Conservation (phyloP, 192 early-diverging fungal species). For the Coemansia sp. region DNA sequence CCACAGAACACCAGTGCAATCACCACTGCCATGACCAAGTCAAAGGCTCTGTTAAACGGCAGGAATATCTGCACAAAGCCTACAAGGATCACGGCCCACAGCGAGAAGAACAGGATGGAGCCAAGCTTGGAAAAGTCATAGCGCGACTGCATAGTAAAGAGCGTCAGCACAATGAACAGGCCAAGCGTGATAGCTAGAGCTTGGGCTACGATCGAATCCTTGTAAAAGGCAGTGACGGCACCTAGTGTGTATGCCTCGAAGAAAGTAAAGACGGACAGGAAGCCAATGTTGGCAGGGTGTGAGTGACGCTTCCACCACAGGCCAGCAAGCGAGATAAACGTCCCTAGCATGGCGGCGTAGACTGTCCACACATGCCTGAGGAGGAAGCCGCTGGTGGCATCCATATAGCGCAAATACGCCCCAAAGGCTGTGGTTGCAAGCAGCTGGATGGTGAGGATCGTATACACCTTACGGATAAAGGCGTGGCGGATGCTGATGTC, state of each 20-base stretch:
- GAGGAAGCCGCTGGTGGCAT: slow-evolving; percentile 54
- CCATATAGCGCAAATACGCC: slow-evolving; percentile 59
- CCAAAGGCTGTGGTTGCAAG: slow-evolving; percentile 58
- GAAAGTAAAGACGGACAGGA: slow-evolving; percentile 65
- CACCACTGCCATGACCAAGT: slow-evolving; percentile 59
- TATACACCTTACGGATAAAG: slow-evolving; percentile 72
- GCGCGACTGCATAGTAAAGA: slow-evolving; percentile 77
- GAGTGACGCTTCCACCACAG: slow-evolving; percentile 62
- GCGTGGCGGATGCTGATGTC: slow-evolving; percentile 55
- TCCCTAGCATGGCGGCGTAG: slow-evolving; percentile 54
- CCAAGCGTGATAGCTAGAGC: slow-evolving; percentile 71
- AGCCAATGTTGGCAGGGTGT: slow-evolving; percentile 60
- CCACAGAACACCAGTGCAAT: slow-evolving; percentile 72
- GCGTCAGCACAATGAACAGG: slow-evolving; percentile 68
- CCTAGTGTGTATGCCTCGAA: slow-evolving; percentile 56
- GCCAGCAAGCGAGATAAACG: slow-evolving; percentile 52
- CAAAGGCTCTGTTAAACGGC: slow-evolving; percentile 59
- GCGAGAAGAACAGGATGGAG: slow-evolving; percentile 60
- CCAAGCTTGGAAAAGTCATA: slow-evolving; percentile 66
- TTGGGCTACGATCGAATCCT: slow-evolving; percentile 65
- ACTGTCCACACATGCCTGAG: slow-evolving; percentile 60
- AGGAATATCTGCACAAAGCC: slow-evolving; percentile 68
- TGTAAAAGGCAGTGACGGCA: slow-evolving; percentile 64
- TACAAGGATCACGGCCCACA: slow-evolving; percentile 62
- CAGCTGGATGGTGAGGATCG: slow-evolving; percentile 66